phyloP scores from a whole-genome alignment of 192 early-diverging fungal genomes.

The Linnemannia elongata region DNA sequence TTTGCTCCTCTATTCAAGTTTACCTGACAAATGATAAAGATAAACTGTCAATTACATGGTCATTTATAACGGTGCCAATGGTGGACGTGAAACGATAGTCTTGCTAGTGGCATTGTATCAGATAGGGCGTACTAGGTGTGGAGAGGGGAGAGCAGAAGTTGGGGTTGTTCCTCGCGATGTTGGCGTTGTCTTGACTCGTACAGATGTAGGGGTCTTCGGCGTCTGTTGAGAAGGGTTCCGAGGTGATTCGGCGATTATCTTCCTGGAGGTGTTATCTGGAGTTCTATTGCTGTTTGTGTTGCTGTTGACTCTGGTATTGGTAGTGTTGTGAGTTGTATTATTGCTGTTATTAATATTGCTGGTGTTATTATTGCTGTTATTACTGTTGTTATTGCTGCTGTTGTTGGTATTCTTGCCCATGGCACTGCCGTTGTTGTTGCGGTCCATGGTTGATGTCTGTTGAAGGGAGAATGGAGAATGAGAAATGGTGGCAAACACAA shows the following conservation, averaged over 20 bases:
- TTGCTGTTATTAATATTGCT: not conserved
- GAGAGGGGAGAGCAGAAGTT: not conserved
- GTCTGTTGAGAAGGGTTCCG: not conserved
- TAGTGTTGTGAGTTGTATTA: not conserved
- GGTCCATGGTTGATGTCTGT: not conserved
- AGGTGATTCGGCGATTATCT: not conserved
- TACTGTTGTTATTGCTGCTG: not conserved
- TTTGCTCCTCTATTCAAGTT: not conserved
- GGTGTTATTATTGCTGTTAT: not conserved
- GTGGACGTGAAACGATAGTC: too few species aligned
- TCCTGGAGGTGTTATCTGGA: not conserved
- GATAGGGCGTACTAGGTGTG: not conserved
- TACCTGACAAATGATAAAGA: not conserved
- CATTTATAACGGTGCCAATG: too few species aligned
- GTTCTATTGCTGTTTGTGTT: not conserved
- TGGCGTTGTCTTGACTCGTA: not conserved
- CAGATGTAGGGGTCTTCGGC: slow-evolving; percentile 11
- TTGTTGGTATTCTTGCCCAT: not conserved
- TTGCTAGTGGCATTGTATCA: too few species aligned
- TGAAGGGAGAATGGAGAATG: not conserved
- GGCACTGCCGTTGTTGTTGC: not conserved
- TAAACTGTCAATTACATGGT: not conserved
- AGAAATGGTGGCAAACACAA: not conserved
- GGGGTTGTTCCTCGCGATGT: not conserved
- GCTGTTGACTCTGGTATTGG: not conserved